These are phyloP conservation scores for Cercospora sojina DNA, from an alignment of 2,329 filamentous ascomycete species.

Conservation along the genomic window DNA sequence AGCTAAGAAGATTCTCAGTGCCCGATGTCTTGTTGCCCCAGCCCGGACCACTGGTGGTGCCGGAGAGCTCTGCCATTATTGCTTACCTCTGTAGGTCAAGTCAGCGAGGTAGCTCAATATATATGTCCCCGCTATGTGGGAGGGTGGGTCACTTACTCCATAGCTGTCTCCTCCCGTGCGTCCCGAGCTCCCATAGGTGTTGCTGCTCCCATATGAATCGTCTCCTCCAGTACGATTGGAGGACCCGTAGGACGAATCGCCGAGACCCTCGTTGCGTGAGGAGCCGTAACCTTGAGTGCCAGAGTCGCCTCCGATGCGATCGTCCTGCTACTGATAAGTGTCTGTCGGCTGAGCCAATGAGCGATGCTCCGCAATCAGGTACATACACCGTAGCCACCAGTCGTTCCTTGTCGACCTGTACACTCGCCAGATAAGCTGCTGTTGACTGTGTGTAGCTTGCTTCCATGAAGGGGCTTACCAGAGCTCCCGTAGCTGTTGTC, in stretches of 20 bases:
- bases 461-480: slow-evolving; percentile 1
- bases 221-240: slow-evolving; percentile 15
- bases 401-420: slow-evolving; percentile 14
- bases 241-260: slow-evolving; percentile 20
- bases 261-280: slow-evolving; percentile 15
- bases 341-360: slow-evolving; percentile 13
- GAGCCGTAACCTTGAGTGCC: slow-evolving; percentile 11
- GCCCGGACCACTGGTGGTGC: slow-evolving; percentile 11
- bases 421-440: slow-evolving; percentile 14
- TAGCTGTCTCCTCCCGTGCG: slow-evolving; percentile 17
- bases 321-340: slow-evolving; percentile 22
- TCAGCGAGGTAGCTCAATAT: slow-evolving; percentile 3
- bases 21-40: slow-evolving; percentile 13
- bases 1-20: slow-evolving; percentile 4
- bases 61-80: slow-evolving; percentile 9
- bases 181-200: slow-evolving; percentile 6
- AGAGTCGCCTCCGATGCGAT: not conserved
- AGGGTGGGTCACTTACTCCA: not conserved
- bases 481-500: slow-evolving; percentile 15
- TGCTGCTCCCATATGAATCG: slow-evolving; percentile 3
- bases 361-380: not conserved
- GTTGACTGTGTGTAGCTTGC: not conserved
- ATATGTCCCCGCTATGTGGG: not conserved
- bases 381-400: slow-evolving; percentile 24
- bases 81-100: slow-evolving; percentile 6